Base-by-base conservation (phyloP, 208 protist species). In the Novymonas esmeraldas region DNA sequence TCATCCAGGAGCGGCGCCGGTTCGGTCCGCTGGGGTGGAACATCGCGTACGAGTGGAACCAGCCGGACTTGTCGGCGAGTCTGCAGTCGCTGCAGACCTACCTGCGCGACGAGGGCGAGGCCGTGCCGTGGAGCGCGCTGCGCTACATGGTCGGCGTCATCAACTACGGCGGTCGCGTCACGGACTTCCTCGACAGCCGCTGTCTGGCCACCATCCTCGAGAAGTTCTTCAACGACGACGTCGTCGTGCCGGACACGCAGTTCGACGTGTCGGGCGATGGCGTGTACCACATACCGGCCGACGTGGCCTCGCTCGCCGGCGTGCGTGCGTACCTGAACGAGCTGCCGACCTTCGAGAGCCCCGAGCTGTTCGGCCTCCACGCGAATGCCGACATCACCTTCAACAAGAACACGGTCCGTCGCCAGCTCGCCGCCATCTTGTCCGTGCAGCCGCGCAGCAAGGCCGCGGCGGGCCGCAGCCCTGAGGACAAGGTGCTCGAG, bases 11-110 rank as follows among this genome's bases (percentile, higher is more conserved):
- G 76, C 77, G 97, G 13, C 86, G 95, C 46, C 94, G 97, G 61
- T 99, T 97, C 68, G 96, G 96, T 20, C 83, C 96, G 16, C 76
- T 99, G 5, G 96, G 95, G 13, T 99, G 92, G 88, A 99, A 98
- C 70, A 97, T 98, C 57, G 87, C 89, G 24, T 99, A 99, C 83
- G 95, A 98, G 63, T 99, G 96, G 88, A 98, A 92, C 71, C 84
- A 95, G 67, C 89, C 86, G 9, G 97, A 99, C 72, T 85, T 98
- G 50, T 67, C 86, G 13, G 90, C 97, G 29, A 94, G 82, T 52
- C 39, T 97, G 58, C 56, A 93, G 66, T 92, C 94, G 11, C 78
- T 98, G 46, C 61, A 74, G 31, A 76, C 77, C 31, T 97, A 97
- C 70, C 52, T 98, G 39, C 65, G 48, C 38, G 70, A 82, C 56